Percentiles rank a stretch among this genome's conserved stretches.
phyloP scores from a whole-genome alignment of 164 flowering plant genomes.

The Echeveria elegans region DNA sequence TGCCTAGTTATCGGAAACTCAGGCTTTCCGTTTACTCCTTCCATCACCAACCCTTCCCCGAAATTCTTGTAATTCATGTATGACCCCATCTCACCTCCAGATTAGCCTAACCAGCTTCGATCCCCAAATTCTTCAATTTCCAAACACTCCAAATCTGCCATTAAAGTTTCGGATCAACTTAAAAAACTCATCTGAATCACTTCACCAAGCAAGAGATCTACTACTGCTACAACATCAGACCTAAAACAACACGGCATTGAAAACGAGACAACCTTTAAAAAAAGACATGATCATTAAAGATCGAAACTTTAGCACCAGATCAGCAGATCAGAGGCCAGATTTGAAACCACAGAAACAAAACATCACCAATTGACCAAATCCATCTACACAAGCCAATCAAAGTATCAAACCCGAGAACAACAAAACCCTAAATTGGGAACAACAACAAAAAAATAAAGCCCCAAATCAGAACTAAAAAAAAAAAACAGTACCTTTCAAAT shows the following conservation, averaged over 20 bases:
- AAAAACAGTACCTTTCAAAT: neutral
- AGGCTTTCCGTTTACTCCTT: slow-evolving; percentile 19
- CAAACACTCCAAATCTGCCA: neutral
- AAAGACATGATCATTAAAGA: neutral
- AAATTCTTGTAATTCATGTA: slow-evolving; percentile 49
- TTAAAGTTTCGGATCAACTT: neutral
- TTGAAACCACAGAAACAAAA: neutral
- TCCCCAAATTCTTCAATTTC: neutral
- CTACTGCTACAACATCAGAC: neutral
- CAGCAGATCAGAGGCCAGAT: neutral
- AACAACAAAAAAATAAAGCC: too few relatives aligned
- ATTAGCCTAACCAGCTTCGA: slow-evolving; percentile 6
- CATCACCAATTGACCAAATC: neutral
- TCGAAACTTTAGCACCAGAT: neutral
- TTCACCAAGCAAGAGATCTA: neutral
- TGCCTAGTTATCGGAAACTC: slow-evolving; percentile 41
- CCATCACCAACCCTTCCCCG: slow-evolving; percentile 24
- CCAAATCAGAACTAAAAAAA: neutral
- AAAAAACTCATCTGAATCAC: neutral
- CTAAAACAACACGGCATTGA: neutral
- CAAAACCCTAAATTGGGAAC: slow-evolving; percentile 1
- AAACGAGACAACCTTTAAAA: neutral
- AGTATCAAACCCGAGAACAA: neutral
- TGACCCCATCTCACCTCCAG: slow-evolving; percentile 38
- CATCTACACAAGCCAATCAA: neutral